Evolutionary conservation across 108 stramenopile genomes (phyloP), one percentile per base, ranked within the genome.

Genomic region (Hondaea fermentalgiana): DNA sequence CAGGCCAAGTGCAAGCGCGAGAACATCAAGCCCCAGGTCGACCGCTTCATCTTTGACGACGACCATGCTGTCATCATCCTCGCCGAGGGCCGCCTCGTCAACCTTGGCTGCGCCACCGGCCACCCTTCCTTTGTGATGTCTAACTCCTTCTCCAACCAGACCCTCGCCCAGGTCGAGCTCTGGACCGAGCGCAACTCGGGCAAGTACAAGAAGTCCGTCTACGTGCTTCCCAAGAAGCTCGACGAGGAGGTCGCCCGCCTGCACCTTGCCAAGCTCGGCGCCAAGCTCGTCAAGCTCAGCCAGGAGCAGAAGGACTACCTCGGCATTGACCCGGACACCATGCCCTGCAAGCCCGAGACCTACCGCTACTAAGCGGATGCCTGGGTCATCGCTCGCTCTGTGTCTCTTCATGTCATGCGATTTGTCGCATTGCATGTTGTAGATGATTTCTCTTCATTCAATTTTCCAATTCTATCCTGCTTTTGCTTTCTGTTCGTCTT

Each of bases 51-150:
- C 87, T 99, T 98, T 92, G 94, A 96, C 58, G 35, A 23, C 87
- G 97, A 96, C 87, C 94, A 96, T 57, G 98, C 96, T 88, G 92
- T 99, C 90, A 99, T 99, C 92, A 93, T 99, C 72, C 95, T 99
- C 59, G 99, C 99, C 64, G 98, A 99, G 92, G 99, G 99, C 91
- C 98, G 99, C 93, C 97, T 99, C 89, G 95, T 99, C 87, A 99
- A 99, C 96, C 94, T 99, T 89, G 99, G 99, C 72, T 99, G 99
- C 92, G 99, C 99, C 91, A 99, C 99, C 83, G 99, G 99, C 88
- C 99, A 99, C 96, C 99, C 99, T 76, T 98, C 98, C n/a, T 99
- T 99, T 89, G 99, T 99, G 90, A 99, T 99, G 99, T 97, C 96
- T 89, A 95, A 95, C 92, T 97, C 97, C 29, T 99, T 99, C 96